phyloP scores from a whole-genome alignment of 352 stramenopile genomes.

The Phytopythium cucurbitacearum region DNA sequence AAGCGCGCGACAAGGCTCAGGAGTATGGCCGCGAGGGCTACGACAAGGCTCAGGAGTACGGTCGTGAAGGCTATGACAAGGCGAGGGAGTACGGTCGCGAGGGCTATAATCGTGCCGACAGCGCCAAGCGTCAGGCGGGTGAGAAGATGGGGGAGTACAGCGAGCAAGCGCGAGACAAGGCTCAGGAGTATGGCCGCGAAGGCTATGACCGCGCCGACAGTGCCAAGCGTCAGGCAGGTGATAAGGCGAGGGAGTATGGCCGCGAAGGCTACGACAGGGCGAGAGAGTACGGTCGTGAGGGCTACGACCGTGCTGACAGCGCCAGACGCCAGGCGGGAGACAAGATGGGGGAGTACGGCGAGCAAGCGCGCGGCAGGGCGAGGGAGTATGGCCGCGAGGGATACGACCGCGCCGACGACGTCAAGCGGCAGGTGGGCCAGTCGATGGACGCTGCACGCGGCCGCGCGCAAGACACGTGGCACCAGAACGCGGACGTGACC shows the following conservation, averaged over 20 bases:
- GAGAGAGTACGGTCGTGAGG: slow-evolving; percentile 6
- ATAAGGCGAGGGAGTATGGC: slow-evolving; percentile 7
- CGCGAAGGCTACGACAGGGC: slow-evolving; percentile 2
- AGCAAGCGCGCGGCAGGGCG: slow-evolving; percentile 1
- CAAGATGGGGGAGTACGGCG: slow-evolving; percentile 8
- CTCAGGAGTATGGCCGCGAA: slow-evolving; percentile 3
- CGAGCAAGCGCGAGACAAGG: slow-evolving; percentile 4
- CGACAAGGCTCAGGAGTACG: slow-evolving; percentile 6
- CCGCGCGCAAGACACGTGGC: slow-evolving; percentile 46
- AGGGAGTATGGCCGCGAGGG: slow-evolving; percentile 8
- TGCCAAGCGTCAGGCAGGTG: slow-evolving; percentile 41
- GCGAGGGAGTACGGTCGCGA: slow-evolving; percentile 3
- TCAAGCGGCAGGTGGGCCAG: slow-evolving; percentile 51
- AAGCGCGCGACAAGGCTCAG: neutral
- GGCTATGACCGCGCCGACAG: slow-evolving; percentile 25
- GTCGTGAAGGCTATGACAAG: slow-evolving; percentile 4
- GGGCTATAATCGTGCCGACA: slow-evolving; percentile 23
- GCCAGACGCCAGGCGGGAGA: slow-evolving; percentile 45
- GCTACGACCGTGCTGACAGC: slow-evolving; percentile 26
- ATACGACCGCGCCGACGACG: slow-evolving; percentile 24
- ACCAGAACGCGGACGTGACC: slow-evolving; percentile 44
- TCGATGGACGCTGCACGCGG: slow-evolving; percentile 29
- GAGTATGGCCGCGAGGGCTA: neutral
- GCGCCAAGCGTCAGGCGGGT: slow-evolving; percentile 47
- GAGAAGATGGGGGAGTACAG: slow-evolving; percentile 8